Evolutionary conservation across 2,329 filamentous ascomycete genomes (phyloP).

Genomic region (Pochonia chlamydosporia): DNA sequence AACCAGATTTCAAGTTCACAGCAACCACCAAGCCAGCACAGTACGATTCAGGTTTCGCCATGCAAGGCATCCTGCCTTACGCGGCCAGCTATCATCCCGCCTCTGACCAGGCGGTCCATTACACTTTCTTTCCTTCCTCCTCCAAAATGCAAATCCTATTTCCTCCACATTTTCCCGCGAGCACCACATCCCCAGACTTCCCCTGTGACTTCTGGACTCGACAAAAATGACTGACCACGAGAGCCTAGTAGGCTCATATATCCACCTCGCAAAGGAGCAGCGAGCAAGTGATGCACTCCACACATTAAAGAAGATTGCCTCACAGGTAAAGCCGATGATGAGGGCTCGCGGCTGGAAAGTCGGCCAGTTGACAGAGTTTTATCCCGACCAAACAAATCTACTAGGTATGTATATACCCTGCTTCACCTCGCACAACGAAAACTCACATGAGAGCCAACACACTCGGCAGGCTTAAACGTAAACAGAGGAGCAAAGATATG

Average conservation of each 20-base stretch:
- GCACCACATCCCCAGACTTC: neutral
- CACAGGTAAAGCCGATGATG: slow-evolving; percentile 93
- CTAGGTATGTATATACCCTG: slow-evolving; percentile 45
- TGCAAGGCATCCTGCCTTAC: slow-evolving; percentile 6
- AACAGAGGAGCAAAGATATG: slow-evolving; percentile 74
- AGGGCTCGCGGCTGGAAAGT: slow-evolving; percentile 78
- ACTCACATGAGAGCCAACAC: too few relatives aligned
- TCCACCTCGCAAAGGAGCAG: slow-evolving; percentile 41
- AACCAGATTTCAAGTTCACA: slow-evolving; percentile 15
- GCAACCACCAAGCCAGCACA: neutral
- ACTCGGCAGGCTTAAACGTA: slow-evolving; percentile 60
- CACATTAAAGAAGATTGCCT: slow-evolving; percentile 73
- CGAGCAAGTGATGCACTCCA: slow-evolving; percentile 46
- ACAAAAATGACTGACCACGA: slow-evolving; percentile 24
- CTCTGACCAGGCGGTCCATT: neutral
- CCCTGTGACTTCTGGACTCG: neutral
- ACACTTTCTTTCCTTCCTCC: neutral
- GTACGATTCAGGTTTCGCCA: too few relatives aligned
- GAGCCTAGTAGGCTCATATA: slow-evolving; percentile 39
- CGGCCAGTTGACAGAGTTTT: slow-evolving; percentile 75
- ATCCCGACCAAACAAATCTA: slow-evolving; percentile 66
- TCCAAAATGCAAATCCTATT: neutral
- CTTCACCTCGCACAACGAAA: too few relatives aligned
- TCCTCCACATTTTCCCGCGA: neutral
- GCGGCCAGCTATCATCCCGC: neutral